Evolutionary conservation across 1,284 basidiomycete species (phyloP).

Genomic region (Pterula multifida): DNA sequence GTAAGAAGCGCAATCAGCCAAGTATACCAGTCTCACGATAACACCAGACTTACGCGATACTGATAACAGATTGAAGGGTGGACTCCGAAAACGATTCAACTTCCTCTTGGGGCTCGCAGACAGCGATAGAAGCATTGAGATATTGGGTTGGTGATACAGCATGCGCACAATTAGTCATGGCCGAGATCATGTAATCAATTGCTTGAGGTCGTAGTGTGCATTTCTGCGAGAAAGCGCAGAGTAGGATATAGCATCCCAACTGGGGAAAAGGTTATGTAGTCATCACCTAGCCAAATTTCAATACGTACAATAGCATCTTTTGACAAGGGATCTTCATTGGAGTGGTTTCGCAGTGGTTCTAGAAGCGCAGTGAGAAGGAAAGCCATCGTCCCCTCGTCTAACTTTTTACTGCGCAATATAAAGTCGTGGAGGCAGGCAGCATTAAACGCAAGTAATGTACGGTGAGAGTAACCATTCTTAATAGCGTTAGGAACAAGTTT

Average conservation of each 20-base stretch:
- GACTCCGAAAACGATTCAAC: conserved; percentile 30
- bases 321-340: conserved; percentile 17
- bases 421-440: conserved; percentile 74
- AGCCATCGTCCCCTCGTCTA: conserved; percentile 55
- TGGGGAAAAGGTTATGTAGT: conserved; percentile 17
- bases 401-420: conserved; percentile 38
- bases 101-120: conserved; percentile 46
- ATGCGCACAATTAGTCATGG: conserved; percentile 40
- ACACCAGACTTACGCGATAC: conserved; percentile 28
- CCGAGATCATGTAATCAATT: conserved; percentile 40
- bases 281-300: no score
- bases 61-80: conserved; percentile 28
- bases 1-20: conserved; percentile 1
- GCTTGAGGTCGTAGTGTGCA: conserved; percentile 42
- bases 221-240: conserved; percentile 56
- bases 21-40: background rate
- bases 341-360: conserved; percentile 36
- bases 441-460: conserved; percentile 78
- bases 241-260: conserved; percentile 65
- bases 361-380: conserved; percentile 51
- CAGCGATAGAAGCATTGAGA: conserved; percentile 43
- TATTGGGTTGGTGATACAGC: conserved; percentile 40
- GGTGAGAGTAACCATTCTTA: conserved; percentile 45
- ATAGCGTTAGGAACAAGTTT: conserved; percentile 51
- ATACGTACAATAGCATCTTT: conserved; percentile 43